Base-by-base conservation (phyloP, 768 basidiomycete species). In the Tulasnella sp. region DNA sequence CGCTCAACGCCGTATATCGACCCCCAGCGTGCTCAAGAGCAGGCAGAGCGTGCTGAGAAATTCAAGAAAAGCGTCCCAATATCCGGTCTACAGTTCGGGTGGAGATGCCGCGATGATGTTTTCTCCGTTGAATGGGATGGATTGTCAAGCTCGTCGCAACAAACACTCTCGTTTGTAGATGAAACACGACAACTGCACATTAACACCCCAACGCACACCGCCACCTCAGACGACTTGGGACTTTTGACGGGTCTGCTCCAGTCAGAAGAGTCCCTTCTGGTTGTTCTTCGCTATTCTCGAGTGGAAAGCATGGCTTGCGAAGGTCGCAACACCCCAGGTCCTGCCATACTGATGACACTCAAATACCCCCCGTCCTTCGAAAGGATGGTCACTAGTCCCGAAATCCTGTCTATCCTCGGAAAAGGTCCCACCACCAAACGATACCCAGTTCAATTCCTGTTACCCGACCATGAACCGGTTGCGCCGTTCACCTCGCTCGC, bases 101-200 rank as follows among this genome's bases (percentile, higher is more conserved):
- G 59, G 59, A 25, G 35, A 5, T 59, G 52, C 35, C 29, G 59
- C 9, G 59, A 61, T 32, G 48, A 42, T 7, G 23, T 27, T 8
- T 51, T 49, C 35, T 59, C 59, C 7, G 21, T 7, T 6, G 59
- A 61, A 50, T 61, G 59, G 59, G n/a, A n/a, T n/a, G n/a, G n/a
- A n/a, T n/a, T n/a, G n/a, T n/a, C n/a, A n/a, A 25, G 29, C 29
- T 39, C 57, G 34, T 2, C 2, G 41, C 31, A 29, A 7, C 37
- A 36, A 4, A 42, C 23, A 7, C 11, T 54, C 6, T 36, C 17
- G 11, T 54, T 54, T 15, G 35, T 37, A 14, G 52, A 54, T 29
- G 52, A 54, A 23, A 39, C 52, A 5, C 39, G 36, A 11, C 37
- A 54, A 25, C 14, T 54, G 12, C 42, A 40, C 37, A 27, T 54